Conservation (phyloP, 345 rosid genomes). For the Kandelia obovata region DNA sequence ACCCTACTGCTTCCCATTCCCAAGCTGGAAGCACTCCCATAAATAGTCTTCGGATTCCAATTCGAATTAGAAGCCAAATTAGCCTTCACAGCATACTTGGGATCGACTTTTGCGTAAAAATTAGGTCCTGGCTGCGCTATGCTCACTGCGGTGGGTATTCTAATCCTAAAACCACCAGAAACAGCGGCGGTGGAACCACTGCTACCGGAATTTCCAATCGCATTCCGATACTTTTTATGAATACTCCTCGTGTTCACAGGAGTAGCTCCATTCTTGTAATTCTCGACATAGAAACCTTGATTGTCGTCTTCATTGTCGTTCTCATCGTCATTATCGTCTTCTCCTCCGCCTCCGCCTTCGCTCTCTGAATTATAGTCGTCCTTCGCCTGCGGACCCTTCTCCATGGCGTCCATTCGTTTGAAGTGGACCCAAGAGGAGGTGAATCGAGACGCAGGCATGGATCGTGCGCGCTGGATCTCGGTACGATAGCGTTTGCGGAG, state of each 20-base stretch:
- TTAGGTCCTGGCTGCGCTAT: slow-evolving; percentile 61
- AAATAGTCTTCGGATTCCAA: slow-evolving; percentile 15
- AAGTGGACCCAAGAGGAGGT: slow-evolving; percentile 88
- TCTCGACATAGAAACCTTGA: slow-evolving; percentile 34
- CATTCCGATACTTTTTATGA: slow-evolving; percentile 56
- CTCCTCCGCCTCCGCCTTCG: slow-evolving; percentile 10
- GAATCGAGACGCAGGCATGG: slow-evolving; percentile 72
- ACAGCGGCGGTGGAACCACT: slow-evolving; percentile 14
- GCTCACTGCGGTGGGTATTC: slow-evolving; percentile 83
- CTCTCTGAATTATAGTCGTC: slow-evolving; percentile 37
- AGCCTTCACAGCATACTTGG: slow-evolving; percentile 14
- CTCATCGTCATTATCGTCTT: slow-evolving; percentile 29
- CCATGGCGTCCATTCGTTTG: slow-evolving; percentile 85
- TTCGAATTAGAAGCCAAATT: slow-evolving; percentile 14
- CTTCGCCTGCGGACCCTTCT: slow-evolving; percentile 47
- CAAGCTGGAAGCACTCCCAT: not conserved
- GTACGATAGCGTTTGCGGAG: slow-evolving; percentile 81
- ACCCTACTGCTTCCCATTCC: slow-evolving; percentile 32
- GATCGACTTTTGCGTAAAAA: slow-evolving; percentile 11
- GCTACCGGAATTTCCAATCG: slow-evolving; percentile 38
- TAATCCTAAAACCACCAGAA: slow-evolving; percentile 54
- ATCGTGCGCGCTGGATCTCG: slow-evolving; percentile 85
- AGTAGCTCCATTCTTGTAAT: slow-evolving; percentile 33
- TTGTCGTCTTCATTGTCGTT: slow-evolving; percentile 42
- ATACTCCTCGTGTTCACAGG: slow-evolving; percentile 41